Conservation (phyloP, 2,329 filamentous ascomycete genomes). For the Ophiostoma piceae region DNA sequence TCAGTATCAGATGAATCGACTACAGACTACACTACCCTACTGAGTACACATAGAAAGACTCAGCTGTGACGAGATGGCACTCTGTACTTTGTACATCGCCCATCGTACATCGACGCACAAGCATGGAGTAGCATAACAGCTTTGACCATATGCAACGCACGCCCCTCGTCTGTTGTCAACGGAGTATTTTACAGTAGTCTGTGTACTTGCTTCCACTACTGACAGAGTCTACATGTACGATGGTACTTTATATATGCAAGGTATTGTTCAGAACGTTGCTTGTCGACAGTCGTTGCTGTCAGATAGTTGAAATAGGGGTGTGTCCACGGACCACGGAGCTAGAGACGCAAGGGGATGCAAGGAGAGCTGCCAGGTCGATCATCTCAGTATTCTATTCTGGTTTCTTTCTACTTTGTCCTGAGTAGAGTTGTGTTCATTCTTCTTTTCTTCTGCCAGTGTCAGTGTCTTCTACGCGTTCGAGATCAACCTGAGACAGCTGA, state of each 20-base stretch:
- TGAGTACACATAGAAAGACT: too few relatives aligned
- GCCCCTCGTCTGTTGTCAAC: background rate
- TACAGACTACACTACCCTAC: background rate
- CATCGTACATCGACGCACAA: background rate
- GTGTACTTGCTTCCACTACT: background rate
- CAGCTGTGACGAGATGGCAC: too few relatives aligned
- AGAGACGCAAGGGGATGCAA: slow-evolving; percentile 6
- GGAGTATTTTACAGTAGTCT: background rate
- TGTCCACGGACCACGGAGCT: background rate
- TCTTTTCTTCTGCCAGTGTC: background rate
- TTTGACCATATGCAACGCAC: background rate
- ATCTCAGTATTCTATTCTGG: background rate
- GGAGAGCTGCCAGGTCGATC: background rate
- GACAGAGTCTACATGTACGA: background rate
- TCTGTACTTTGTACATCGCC: too few relatives aligned
- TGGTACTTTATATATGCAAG: background rate
- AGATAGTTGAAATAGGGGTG: slow-evolving; percentile 1
- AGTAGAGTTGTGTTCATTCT: background rate
- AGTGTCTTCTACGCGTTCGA: background rate
- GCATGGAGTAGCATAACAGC: background rate
- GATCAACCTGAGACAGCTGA: background rate
- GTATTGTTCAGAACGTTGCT: background rate
- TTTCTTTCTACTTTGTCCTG: background rate
- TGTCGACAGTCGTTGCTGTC: background rate
- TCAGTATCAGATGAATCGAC: background rate